Evolutionary conservation across 2,329 filamentous ascomycete genomes (phyloP), one percentile per base, ranked within the genome.

Genomic region (Aspergillus glaucus): DNA sequence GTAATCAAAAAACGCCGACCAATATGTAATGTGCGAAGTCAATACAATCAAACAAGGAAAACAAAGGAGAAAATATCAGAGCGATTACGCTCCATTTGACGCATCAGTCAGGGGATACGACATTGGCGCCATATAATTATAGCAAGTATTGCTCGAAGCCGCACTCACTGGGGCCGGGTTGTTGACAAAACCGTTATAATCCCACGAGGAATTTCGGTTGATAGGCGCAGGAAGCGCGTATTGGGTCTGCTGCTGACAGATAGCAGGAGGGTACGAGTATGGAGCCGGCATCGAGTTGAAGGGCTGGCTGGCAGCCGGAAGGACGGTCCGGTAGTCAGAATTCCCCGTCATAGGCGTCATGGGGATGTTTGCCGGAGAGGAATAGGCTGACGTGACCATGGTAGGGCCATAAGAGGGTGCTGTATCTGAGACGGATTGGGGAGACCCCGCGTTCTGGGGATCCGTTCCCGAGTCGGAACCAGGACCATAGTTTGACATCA

Each of bases 401-500:
- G 61, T 65, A 14, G 68, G 58, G 43, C 68, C 67, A 58, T 78
- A 79, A 36, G 74, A 67, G 14, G 69, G 66, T 36, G 67, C 67
- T 36, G 73, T 72, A 45, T 73, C 73, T 15, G 73, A 67, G 19
- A 72, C 66, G 39, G 75, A 78, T 56, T 71, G 74, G 5, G 76
- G 75, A 42, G 76, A 79, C 12, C 67, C 64, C 42, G 73, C 70
- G 51, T 70, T 74, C 52, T 72, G 70, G 45, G 69, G 67, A 44
- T 79, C 75, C 37, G 73, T 68, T 50, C 73, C 68, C 40, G 73
- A 69, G 52, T 79, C 75, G 46, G 75, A 72, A 44, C 69, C 67
- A 12, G 64, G 59, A 48, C 71, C 72, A 51, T 69, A 71, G 49
- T 62, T 67, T 4, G 69, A 67, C 24, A 56, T 63, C 43, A 69